Conservation (phyloP, 2,329 filamentous ascomycete genomes). For the Ceratocystis cubensis region DNA sequence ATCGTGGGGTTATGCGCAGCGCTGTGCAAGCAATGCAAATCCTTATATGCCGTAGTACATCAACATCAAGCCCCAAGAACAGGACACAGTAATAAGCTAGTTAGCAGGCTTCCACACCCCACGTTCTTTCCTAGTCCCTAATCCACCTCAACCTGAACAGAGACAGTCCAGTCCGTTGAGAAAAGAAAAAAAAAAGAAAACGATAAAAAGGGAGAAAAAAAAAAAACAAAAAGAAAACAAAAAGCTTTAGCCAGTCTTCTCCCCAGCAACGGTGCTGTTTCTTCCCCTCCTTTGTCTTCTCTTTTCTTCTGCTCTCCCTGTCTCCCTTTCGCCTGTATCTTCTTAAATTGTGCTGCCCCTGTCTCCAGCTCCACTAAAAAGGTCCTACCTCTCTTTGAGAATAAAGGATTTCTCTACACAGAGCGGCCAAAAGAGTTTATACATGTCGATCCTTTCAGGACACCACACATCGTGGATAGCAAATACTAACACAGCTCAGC, state of each 20-base stretch:
- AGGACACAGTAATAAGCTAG: too few species aligned
- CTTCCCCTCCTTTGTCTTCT: background rate
- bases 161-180: background rate
- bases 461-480: background rate
- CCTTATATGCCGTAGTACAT: too few species aligned
- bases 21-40: too few species aligned
- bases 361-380: background rate
- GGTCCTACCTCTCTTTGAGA: too few species aligned
- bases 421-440: background rate
- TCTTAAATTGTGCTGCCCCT: background rate
- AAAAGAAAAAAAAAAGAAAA: background rate
- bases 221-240: background rate
- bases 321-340: background rate
- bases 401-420: too few species aligned
- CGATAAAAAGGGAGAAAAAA: background rate
- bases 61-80: too few species aligned
- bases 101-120: too few species aligned
- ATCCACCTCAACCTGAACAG: too few species aligned
- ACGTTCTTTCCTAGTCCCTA: too few species aligned
- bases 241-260: slow-evolving; percentile 6
- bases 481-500: too few species aligned
- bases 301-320: background rate
- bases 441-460: background rate
- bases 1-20: too few species aligned
- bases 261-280: background rate